These are phyloP conservation scores for Lagenaria siceraria DNA, from an alignment of 306 rosid species.

Conservation along the genomic window DNA sequence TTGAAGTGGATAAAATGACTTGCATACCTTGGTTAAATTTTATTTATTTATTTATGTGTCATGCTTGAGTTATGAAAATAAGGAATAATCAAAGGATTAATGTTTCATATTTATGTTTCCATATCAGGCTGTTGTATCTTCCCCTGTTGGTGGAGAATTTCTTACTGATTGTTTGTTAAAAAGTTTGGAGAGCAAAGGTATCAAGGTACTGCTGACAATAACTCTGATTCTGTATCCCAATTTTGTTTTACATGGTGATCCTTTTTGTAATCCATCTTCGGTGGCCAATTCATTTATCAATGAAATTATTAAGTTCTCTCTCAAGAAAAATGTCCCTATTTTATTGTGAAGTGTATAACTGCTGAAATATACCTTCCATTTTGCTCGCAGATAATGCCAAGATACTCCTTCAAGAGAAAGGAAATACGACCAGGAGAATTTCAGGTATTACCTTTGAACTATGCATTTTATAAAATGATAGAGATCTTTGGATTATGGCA, in stretches of 20 bases:
- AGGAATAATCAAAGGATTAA: background rate
- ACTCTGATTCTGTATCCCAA: background rate
- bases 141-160: constrained; percentile 95
- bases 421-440: constrained; percentile 93
- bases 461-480: background rate
- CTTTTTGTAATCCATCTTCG: background rate
- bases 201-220: constrained; percentile 40
- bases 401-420: constrained; percentile 87
- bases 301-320: background rate
- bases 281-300: background rate
- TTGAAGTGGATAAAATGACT: background rate
- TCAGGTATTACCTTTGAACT: constrained; percentile 48
- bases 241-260: background rate
- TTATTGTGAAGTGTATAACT: background rate
- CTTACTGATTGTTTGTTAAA: constrained; percentile 89
- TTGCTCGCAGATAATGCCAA: constrained; percentile 60
- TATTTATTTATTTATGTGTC: background rate
- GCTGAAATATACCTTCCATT: constrained; percentile 1
- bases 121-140: constrained; percentile 75
- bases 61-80: background rate
- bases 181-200: constrained; percentile 97
- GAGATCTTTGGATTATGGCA: background rate
- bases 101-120: constrained; percentile 4
- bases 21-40: background rate
- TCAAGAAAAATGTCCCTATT: background rate